Evolutionary conservation across 2,329 filamentous ascomycete genomes (phyloP), one percentile per base, ranked within the genome.

Genomic region (Apiospora rasikravindrae): DNA sequence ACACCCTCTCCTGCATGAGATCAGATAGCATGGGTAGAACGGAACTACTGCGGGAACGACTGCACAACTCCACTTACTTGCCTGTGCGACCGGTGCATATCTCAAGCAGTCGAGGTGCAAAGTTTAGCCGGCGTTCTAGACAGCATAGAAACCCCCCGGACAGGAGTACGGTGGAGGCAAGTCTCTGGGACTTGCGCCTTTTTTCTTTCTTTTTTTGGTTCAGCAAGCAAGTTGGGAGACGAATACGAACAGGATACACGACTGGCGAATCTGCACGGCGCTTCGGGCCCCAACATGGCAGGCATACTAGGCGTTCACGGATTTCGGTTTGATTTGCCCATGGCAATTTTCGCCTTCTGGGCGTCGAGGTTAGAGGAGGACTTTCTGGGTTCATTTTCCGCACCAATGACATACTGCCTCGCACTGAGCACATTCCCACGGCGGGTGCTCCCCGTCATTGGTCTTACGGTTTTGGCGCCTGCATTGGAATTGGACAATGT

Each of bases 1-100:
- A 40, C 45, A 49, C 33, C 40, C 29, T n/a, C 66, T 29, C 29
- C 66, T 44, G 66, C 66, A 68, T 45, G 26, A 77, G 69, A 70
- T 76, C 72, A 75, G 72, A 71, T 67, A 51, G 69, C 68, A 71
- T 70, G 70, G 66, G 44, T 71, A 61, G 42, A 51, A 33, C 69
- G 53, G 53, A 53, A 67, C 33, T 51, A 33, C 69, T 61, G 69
- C 71, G 70, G 49, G 70, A 73, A 71, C 64, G 57, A 74, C 72
- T 72, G 68, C 70, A 70, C 33, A 37, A 40, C 57, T 64, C 57
- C 57, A 64, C 57, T 40, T 40, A 33, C 57, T 40, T 40, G 33
- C 57, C 29, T 64, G 57, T 64, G 33, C 33, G 57, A 64, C 57
- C 33, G 33, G 53, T 37, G 53, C 53, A 33, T 61, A 16, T 37